Evolutionary conservation across 768 basidiomycete species (phyloP), one percentile per base, ranked within the genome.

Genomic region (Russula olivacea): DNA sequence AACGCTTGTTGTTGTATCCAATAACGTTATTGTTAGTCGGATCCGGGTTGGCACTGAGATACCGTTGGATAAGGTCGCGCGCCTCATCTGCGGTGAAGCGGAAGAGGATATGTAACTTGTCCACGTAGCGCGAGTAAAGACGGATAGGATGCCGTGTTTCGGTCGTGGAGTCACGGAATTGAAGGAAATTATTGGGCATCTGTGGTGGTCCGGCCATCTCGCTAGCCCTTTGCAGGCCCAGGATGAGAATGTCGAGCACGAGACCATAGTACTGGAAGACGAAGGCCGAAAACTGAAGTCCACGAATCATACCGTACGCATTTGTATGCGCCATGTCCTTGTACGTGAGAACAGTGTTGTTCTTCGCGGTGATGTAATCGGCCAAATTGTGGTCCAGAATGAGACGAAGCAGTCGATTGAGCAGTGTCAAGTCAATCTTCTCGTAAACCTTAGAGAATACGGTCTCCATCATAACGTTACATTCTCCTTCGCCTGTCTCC

Each of bases 291-390:
- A 99, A 99, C 72, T 98, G 97, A 15, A 99, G 83, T 63, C 97
- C 97, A 66, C 97, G 89, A 66, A 98, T 98, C 64, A 99, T 81
- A 72, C 97, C 97, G 66, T 91, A 98, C 0, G 91, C 94, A 68
- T 99, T 98, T 57, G 93, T 93, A 71, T 99, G 96, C 0, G 93
- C 93, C 96, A 99, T 98, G 69, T 98, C 86, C 78, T 96, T 96
- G 79, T 95, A 96, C 0, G 93, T 96, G 70, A 95, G 74, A 8
- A 90, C 89, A 0, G 91, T 94, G 74, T 98, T 98, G 79, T 98
- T 98, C 84, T 98, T 98, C 21, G 94, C 91, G 4, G 97, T 99
- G 72, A 98, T 98, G 74, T 99, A 99, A 71, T 98, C 96, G 23
- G 97, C 97, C 78, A 99, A 73, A 73, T 99, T 99, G 80, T 98